phyloP scores from a whole-genome alignment of 73 alveolate genomes.

The Paramecium sexaurelia region DNA sequence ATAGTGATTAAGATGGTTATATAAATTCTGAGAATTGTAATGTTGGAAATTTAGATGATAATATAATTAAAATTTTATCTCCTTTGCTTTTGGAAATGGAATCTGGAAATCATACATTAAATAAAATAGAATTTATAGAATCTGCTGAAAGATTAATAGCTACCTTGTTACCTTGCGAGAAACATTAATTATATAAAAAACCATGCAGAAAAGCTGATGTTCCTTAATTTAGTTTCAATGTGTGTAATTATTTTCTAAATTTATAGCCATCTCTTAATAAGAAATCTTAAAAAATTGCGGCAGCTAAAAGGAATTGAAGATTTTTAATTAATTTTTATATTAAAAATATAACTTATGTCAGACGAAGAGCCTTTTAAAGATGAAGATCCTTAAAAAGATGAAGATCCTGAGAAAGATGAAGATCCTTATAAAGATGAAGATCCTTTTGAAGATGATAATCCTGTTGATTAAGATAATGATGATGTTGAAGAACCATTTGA shows the following conservation, averaged over 20 bases:
- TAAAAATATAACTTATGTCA: conserved; percentile 53
- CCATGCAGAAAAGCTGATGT: not conserved
- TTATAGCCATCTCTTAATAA: conserved; percentile 6
- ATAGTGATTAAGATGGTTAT: not conserved
- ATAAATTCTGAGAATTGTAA: not conserved
- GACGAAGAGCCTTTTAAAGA: not conserved
- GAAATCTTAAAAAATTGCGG: conserved; percentile 15
- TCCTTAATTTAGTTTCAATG: conserved; percentile 41
- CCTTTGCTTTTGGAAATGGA: conserved; percentile 45
- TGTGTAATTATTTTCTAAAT: not conserved
- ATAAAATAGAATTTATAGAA: not conserved
- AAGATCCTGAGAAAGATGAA: not conserved
- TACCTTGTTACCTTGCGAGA: not conserved
- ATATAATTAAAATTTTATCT: not conserved
- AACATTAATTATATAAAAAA: not conserved
- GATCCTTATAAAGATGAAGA: not conserved
- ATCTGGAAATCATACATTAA: conserved; percentile 4
- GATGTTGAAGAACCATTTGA: not conserved
- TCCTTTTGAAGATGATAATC: not conserved
- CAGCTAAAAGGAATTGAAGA: conserved; percentile 8
- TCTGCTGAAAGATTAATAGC: not conserved
- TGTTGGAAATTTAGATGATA: not conserved
- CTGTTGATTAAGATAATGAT: no score
- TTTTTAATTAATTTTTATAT: not conserved
- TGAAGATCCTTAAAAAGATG: not conserved